Base-by-base conservation (phyloP, 352 stramenopile species). In the Paralagenidium karlingii region DNA sequence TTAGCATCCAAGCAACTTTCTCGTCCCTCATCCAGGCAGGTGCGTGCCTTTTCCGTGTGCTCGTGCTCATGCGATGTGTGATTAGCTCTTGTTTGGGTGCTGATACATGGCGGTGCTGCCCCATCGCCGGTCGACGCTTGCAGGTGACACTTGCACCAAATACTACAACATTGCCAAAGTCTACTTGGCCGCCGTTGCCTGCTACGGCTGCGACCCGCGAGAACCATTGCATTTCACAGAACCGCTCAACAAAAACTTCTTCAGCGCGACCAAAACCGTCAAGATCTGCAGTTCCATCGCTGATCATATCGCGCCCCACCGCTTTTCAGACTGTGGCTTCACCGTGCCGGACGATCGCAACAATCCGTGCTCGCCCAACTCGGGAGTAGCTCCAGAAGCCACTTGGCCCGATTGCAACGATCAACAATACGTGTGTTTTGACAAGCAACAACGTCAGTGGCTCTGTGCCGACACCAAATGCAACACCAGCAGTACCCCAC, bases 281-380 rank as follows among this genome's bases (percentile, higher is more conserved):
- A 88, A 88, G 44, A 67, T 88, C 19, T 88, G 74, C 28, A 43
- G 55, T 18, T 65, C 54, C n/a, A 52, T 84, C 5, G 53, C 66
- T 10, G 34, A 50, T 12, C 47, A 63, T 12, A 68, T 84, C 43
- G 51, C 56, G 15, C 74, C 74, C 1, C 24, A 30, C 20, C 45
- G 58, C 9, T 84, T 88, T 21, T 46, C 46, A 5, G 69, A 88
- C 55, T 88, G 70, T 36, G 74, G 74, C 5, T 47, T 88, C 15
- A 43, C 58, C 24, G 45, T 85, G 25, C 53, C 69, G 1, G 68
- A 81, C 33, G 64, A 68, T 36, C 68, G 70, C 22, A 53, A 82
- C 28, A 60, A 47, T 18, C 51, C 61, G 5, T 88, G 70, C 47
- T 76, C 66, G 12, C 60, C 68, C 8, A 88, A 69, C 30, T 80